Base-by-base conservation (phyloP, 345 rosid genomes). In the Pseudoturritis turrita region DNA sequence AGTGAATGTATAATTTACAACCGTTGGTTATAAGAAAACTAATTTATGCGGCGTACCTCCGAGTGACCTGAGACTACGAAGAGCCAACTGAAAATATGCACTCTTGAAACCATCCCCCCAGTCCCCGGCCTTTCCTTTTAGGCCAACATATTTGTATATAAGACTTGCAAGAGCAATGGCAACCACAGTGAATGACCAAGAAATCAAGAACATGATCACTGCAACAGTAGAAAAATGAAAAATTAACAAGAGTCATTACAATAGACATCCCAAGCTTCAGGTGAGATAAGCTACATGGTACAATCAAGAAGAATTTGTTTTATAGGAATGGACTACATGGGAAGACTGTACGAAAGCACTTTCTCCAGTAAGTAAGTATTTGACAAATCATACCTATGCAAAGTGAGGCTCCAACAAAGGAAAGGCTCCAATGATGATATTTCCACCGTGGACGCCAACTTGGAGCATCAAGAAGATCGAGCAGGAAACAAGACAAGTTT, bases 381-480 rank as follows among this genome's bases (percentile, higher is more conserved):
- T n/a, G 69, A 44, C 60, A 25, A 21, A 40, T 41, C 85, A 68
- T 82, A 93, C 98, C 96, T 46, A 93, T 84, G 71, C 97, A 90
- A 15, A 88, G 87, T 47, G 85, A 77, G 51, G 99, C 98, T 69
- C 99, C 99, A 22, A 96, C 88, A 78, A 96, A 86, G 41, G 99
- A 96, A 50, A 90, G 83, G 81, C 96, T 88, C 99, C 99, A 96
- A 43, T 92, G 99, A 83, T 96, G 99, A 81, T 90, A 87, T 75
- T 96, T 92, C 98, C 99, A 96, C 76, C 99, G 86, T 49, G 98
- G 99, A 66, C 97, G 98, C 99, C 99, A 96, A 79, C 99, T 96
- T 53, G 99, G 99, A 78, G 99, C 98, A 87, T 96, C 99, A 41
- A 96, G 88, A 84, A 96, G 94, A 82, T 96, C 99, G 51, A 96